Conservation (phyloP, 2,329 filamentous ascomycete species). For the Nakataea oryzae region DNA sequence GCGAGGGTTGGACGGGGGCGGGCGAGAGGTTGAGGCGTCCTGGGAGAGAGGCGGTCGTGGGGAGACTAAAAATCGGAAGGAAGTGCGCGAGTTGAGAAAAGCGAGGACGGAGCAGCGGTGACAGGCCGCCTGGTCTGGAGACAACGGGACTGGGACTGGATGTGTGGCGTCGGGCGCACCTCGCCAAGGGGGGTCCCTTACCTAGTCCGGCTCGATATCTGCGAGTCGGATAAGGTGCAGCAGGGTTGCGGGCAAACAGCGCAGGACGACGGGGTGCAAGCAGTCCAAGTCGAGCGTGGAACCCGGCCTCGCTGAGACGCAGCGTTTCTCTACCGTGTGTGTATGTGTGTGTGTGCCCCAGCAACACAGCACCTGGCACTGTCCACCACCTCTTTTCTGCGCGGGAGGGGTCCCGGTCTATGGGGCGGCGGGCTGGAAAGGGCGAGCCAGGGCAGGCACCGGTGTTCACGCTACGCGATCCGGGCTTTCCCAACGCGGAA, state of each 20-base stretch:
- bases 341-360: no score
- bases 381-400: neutral
- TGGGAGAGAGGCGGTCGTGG: no score
- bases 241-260: no score
- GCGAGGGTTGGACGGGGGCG: no score
- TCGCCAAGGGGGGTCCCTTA: no score
- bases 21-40: neutral
- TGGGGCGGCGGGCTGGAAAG: neutral
- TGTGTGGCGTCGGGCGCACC: neutral
- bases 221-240: neutral
- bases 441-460: no score
- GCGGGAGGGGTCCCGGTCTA: neutral
- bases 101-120: neutral
- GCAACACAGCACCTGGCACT: neutral
- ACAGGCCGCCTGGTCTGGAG: neutral
- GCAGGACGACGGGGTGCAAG: no score
- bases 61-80: neutral
- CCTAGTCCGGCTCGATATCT: neutral
- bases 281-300: no score
- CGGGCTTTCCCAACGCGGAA: neutral
- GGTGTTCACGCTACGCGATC: neutral
- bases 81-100: neutral
- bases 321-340: no score
- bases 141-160: neutral
- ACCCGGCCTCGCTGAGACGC: no score